Evolutionary conservation across 345 rosid genomes (phyloP).

Genomic region (Corymbia maculata): DNA sequence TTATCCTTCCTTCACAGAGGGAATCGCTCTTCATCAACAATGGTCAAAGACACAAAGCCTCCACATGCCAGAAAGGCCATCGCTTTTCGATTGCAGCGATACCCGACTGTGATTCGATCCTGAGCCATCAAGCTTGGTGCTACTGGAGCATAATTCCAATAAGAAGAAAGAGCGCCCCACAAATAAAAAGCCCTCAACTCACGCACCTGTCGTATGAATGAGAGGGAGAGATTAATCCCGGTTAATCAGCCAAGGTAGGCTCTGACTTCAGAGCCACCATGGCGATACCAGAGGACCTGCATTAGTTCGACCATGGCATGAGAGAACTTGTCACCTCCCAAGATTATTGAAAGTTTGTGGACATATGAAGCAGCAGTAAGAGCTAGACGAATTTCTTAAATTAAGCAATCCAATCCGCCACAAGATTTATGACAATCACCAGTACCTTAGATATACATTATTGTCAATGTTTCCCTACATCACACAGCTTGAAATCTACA

Average conservation of each 20-base stretch:
- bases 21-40: background rate
- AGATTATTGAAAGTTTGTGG: background rate
- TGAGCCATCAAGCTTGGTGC: background rate
- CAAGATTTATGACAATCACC: background rate
- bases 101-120: background rate
- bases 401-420: background rate
- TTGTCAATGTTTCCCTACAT: background rate
- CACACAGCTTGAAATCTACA: background rate
- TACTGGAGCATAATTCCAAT: background rate
- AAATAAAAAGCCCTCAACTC: background rate
- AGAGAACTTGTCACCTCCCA: background rate
- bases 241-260: background rate
- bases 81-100: background rate
- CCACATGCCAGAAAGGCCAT: background rate
- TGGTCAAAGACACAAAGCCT: background rate
- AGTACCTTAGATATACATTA: background rate
- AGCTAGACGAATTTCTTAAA: background rate
- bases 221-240: background rate
- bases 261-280: background rate
- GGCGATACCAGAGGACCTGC: background rate
- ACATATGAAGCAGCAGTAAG: background rate
- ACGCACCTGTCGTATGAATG: background rate
- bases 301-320: background rate
- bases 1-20: background rate
- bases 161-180: background rate